Base-by-base conservation (phyloP, 2,329 filamentous ascomycete species). In the Lachnellula suecica region DNA sequence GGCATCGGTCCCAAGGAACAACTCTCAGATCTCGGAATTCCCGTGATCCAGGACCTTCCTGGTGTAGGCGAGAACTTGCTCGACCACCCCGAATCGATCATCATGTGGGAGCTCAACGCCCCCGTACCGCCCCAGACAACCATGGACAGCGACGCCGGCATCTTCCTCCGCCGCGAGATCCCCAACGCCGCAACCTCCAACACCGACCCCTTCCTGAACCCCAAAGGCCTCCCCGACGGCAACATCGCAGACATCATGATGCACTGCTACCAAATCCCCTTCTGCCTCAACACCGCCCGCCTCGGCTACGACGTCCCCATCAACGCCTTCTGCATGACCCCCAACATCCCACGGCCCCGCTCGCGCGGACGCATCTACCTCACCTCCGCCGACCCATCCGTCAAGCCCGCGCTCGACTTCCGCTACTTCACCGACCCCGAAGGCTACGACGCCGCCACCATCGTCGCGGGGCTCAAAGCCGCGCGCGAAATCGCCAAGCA, bases 181-280 rank as follows among this genome's bases (percentile, higher is more conserved):
- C 76, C 82, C 62, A 84, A 92, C 66, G 88, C 89, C 2, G 71
- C 72, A 55, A 68, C 67, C 11, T 70, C 73, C 6, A 77, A 78
- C 58, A 79, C 77, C 59, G 75, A 78, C 35, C 60, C 63, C 11
- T 57, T 47, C 19, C 54, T 66, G 19, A 68, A 68, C 15, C 65
- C 71, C n/a, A 55, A 60, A 17, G 71, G 68, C 5, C 66, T 80
- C 37, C 69, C 74, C 2, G 90, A 95, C 62, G 87, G 87, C 47
- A 81, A 88, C 56, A 85, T 89, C 50, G 88, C 88, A 58, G 91
- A 96, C 67, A 74, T 95, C 65, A 96, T 96, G 91, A 94, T 94
- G 88, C 91, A 96, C 76, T 96, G 91, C 81, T 96, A 96, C 77
- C 91, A 96, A 73, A 95, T 96, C 61, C 91, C 91, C 49, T 96